phyloP scores from a whole-genome alignment of 108 stramenopile genomes.

The Nitzschia sp. region DNA sequence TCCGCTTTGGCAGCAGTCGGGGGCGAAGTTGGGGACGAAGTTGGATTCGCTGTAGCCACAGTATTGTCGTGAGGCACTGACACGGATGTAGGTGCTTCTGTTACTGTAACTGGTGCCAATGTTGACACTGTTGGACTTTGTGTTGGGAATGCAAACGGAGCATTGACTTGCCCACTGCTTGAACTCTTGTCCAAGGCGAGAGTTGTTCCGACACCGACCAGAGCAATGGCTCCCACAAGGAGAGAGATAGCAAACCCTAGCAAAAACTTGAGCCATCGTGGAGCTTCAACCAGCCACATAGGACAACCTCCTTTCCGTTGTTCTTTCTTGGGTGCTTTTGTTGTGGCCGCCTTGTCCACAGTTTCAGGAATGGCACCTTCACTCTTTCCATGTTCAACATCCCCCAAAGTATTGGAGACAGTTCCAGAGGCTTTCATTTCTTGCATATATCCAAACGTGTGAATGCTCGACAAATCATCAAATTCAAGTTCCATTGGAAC shows the following conservation, averaged over 20 bases:
- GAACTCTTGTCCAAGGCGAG: constrained; percentile 7
- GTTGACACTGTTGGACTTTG: not conserved
- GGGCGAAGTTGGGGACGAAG: no score
- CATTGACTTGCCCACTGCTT: not conserved
- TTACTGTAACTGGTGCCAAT: not conserved
- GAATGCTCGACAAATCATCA: constrained; percentile 37
- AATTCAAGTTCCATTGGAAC: constrained; percentile 29
- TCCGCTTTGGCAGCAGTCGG: not conserved
- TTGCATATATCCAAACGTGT: constrained; percentile 17
- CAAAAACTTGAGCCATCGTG: constrained; percentile 43
- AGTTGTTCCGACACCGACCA: constrained; percentile 40
- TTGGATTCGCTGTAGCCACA: no score
- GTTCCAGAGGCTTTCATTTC: constrained; percentile 10
- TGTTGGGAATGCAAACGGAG: not conserved
- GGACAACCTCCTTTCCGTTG: constrained; percentile 26
- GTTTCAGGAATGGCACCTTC: not conserved
- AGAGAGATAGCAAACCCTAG: constrained; percentile 33
- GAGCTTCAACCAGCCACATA: constrained; percentile 43
- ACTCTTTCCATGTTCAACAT: not conserved
- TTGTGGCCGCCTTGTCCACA: constrained; percentile 4
- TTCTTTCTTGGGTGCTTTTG: not conserved
- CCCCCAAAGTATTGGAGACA: not conserved
- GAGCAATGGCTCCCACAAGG: constrained; percentile 39
- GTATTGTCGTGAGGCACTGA: no score
- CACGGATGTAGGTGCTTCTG: not conserved